A percentile compares a stretch with the other conserved stretches of the same genome.
Conservation (phyloP, 805 yeast genomes). For the Suhomyces sp. region DNA sequence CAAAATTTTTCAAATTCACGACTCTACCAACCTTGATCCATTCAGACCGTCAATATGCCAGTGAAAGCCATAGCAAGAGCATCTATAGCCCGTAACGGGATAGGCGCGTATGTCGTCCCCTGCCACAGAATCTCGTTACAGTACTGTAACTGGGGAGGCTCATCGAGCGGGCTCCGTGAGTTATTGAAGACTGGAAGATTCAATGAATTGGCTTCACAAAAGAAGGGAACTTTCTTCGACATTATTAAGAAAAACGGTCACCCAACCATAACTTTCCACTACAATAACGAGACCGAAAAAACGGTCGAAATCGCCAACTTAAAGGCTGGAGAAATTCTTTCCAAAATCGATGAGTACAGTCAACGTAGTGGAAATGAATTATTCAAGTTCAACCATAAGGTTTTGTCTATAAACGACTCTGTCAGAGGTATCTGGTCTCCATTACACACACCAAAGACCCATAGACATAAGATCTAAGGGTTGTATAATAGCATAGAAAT, state of each 20-base stretch:
- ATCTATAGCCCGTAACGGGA: constrained; percentile 70
- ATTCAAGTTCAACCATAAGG: constrained; percentile 67
- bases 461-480: constrained; percentile 39
- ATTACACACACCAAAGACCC: constrained; percentile 60
- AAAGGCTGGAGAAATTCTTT: constrained; percentile 57
- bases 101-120: constrained; percentile 70
- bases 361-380: constrained; percentile 70
- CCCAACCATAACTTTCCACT: constrained; percentile 57
- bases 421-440: constrained; percentile 99
- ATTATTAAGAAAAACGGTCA: constrained; percentile 75
- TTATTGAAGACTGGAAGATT: constrained; percentile 53
- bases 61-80: constrained; percentile 59
- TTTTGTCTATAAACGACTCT: constrained; percentile 73
- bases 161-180: constrained; percentile 80
- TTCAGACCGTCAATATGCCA: constrained; percentile 36
- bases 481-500: constrained; percentile 1
- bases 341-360: constrained; percentile 61
- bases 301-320: constrained; percentile 77
- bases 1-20: constrained; percentile 6
- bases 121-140: constrained; percentile 75
- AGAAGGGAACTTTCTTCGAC: constrained; percentile 72
- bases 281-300: constrained; percentile 27
- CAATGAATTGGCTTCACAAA: constrained; percentile 54
- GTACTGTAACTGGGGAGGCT: constrained; percentile 95
- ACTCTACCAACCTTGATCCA: constrained; percentile 1